phyloP scores from a whole-genome alignment of 164 flowering plant species.

The Vitis cinerea region DNA sequence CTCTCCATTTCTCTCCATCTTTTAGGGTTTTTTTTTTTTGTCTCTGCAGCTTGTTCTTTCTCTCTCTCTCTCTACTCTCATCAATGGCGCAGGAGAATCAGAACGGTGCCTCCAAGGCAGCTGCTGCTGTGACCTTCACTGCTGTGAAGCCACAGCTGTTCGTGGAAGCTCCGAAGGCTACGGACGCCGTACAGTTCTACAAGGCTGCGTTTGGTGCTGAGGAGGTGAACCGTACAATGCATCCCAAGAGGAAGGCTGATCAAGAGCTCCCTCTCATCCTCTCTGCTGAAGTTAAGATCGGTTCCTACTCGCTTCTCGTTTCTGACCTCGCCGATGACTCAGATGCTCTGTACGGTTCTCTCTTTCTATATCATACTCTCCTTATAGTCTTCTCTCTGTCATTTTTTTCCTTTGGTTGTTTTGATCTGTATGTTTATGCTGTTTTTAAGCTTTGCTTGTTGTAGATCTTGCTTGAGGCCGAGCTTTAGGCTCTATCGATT shows the following conservation, averaged over 20 bases:
- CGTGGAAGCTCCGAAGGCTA: constrained; percentile 62
- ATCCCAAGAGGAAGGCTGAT: constrained; percentile 85
- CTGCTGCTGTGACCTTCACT: constrained; percentile 31
- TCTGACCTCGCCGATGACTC: constrained; percentile 46
- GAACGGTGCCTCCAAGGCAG: constrained; percentile 30
- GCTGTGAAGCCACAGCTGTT: constrained; percentile 58
- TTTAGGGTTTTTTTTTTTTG: constrained; percentile 25
- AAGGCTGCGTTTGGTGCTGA: constrained; percentile 83
- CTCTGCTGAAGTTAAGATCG: constrained; percentile 66
- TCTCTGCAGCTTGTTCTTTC: constrained; percentile 11
- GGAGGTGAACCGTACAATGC: constrained; percentile 51
- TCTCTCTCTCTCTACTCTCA: constrained; percentile 6
- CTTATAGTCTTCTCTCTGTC: background rate
- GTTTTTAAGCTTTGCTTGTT: background rate
- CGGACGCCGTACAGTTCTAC: constrained; percentile 74
- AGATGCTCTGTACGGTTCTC: constrained; percentile 37
- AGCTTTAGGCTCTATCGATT: no score
- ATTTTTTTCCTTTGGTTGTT: background rate
- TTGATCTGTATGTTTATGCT: background rate
- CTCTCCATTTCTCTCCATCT: constrained; percentile 16
- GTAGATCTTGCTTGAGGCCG: no score
- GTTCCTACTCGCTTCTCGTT: constrained; percentile 46
- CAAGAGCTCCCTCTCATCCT: constrained; percentile 72
- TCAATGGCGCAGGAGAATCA: constrained; percentile 50
- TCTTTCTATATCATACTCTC: constrained; percentile 3